These are phyloP conservation scores for Picea glauca DNA, from an alignment of 75 land plant genomes.

Conservation along the genomic window DNA sequence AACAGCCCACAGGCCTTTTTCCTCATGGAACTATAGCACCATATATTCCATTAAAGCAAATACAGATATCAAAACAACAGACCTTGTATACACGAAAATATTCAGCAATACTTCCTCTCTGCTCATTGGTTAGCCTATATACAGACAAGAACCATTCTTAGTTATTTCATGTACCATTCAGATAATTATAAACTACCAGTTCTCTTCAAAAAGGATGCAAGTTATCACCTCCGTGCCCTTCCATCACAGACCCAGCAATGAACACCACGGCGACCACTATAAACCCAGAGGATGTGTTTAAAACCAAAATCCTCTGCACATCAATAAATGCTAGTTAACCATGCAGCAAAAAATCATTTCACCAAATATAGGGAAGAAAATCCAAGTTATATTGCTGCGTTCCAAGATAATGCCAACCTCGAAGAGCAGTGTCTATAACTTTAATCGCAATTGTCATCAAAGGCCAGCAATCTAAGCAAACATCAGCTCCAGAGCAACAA, in stretches of 20 bases:
- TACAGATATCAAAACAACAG: neutral
- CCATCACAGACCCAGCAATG: constrained; percentile 99
- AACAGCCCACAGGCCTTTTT: neutral
- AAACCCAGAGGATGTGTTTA: constrained; percentile 95
- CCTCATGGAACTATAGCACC: neutral
- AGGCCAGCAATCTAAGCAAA: constrained; percentile 96
- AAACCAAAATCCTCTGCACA: constrained; percentile 97
- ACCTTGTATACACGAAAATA: constrained; percentile 94
- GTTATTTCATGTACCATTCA: neutral
- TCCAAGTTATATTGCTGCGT: neutral
- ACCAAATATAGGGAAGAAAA: neutral
- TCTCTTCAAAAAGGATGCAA: constrained; percentile 3
- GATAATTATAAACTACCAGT: neutral
- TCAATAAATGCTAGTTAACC: neutral
- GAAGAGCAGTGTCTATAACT: constrained; percentile 83
- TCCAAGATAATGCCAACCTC: constrained; percentile 54
- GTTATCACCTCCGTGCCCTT: constrained; percentile 81
- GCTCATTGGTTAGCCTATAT: constrained; percentile 84
- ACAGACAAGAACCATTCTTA: neutral
- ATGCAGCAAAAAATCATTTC: neutral
- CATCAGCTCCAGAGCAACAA: constrained; percentile 95
- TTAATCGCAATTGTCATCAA: constrained; percentile 96
- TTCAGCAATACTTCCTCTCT: constrained; percentile 80
- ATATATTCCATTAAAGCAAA: neutral
- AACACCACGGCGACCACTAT: constrained; percentile 99